A percentile compares a stretch with the other conserved stretches of the same genome.
phyloP scores from a whole-genome alignment of 169 alveolate genomes.

The Plasmodium coatneyi region DNA sequence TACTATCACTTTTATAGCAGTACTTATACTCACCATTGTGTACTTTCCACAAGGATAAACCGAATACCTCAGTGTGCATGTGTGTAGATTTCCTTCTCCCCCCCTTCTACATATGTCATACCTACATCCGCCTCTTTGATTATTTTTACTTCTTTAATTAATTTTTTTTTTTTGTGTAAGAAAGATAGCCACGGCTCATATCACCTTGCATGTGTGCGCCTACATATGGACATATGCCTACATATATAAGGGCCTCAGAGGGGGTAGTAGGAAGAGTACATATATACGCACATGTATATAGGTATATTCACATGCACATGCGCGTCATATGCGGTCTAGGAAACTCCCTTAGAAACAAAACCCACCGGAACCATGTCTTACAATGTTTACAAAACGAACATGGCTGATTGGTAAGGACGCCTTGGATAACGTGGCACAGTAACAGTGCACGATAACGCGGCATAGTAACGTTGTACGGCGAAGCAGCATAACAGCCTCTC shows the following conservation, averaged over 20 bases:
- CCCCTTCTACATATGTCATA: neutral
- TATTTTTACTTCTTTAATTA: constrained; percentile 16
- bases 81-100: neutral
- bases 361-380: constrained; percentile 42
- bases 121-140: neutral
- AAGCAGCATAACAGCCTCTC: neutral
- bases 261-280: neutral
- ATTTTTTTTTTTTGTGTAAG: constrained; percentile 34
- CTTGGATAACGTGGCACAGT: neutral
- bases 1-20: neutral
- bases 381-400: constrained; percentile 59
- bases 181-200: neutral
- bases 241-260: neutral
- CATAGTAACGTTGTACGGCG: neutral
- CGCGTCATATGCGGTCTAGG: neutral
- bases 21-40: neutral
- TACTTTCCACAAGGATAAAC: neutral
- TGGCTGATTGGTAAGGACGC: constrained; percentile 60
- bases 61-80: neutral
- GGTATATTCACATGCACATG: neutral
- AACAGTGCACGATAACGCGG: too few species aligned
- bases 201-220: constrained; percentile 7
- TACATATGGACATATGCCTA: constrained; percentile 2
- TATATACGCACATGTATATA: neutral
- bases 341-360: neutral